A percentile compares a stretch with the other conserved stretches of the same genome.
These are phyloP conservation scores for Stromatinia cepivora DNA, from an alignment of 2,329 filamentous ascomycete genomes.

Conservation along the genomic window DNA sequence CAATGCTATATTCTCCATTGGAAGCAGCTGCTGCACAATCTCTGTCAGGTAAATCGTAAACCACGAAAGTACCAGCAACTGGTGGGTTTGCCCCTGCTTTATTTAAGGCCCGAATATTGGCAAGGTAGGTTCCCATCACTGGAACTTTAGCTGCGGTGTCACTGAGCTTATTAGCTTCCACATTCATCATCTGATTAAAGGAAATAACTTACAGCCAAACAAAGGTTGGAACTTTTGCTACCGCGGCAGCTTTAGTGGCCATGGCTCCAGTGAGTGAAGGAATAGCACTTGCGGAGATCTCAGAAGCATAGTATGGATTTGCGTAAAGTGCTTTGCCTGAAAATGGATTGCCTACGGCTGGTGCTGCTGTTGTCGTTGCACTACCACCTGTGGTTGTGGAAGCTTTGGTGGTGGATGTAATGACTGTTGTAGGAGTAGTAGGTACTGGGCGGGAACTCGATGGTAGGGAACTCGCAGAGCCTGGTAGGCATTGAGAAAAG, in stretches of 20 bases:
- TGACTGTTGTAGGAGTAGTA: conserved; percentile 24
- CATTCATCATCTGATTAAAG: neutral
- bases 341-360: conserved; percentile 54
- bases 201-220: conserved; percentile 50
- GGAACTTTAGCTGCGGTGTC: conserved; percentile 53
- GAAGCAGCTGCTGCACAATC: conserved; percentile 64
- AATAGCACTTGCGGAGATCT: conserved; percentile 56
- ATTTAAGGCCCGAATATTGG: conserved; percentile 50
- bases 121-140: conserved; percentile 49
- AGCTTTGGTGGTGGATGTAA: conserved; percentile 16
- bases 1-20: conserved; percentile 61
- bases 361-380: conserved; percentile 33
- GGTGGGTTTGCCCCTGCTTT: conserved; percentile 49
- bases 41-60: conserved; percentile 64
- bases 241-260: conserved; percentile 51
- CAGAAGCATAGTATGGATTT: conserved; percentile 55
- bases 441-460: conserved; percentile 27
- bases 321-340: conserved; percentile 51
- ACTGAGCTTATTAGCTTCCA: conserved; percentile 19
- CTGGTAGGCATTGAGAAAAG: conserved; percentile 40
- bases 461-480: conserved; percentile 28
- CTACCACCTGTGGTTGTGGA: conserved; percentile 21
- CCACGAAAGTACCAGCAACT: conserved; percentile 54
- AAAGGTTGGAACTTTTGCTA: conserved; percentile 53
- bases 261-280: conserved; percentile 59